These are phyloP conservation scores for Tylopilus felleus DNA, from an alignment of 768 basidiomycete genomes.

Conservation along the genomic window DNA sequence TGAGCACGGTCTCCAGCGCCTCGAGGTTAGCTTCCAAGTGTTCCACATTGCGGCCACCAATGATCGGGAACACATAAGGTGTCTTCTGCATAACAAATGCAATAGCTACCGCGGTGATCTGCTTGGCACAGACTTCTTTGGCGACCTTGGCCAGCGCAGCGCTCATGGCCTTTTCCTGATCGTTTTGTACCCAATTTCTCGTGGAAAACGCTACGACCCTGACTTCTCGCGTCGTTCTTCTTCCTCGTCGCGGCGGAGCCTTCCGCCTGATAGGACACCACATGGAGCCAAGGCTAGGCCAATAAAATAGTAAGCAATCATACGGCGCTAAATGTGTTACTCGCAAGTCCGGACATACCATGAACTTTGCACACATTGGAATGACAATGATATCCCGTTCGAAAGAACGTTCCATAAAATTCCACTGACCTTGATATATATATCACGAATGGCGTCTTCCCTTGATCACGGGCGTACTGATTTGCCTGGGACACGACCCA, in stretches of 20 bases:
- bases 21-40: slow-evolving; percentile 42
- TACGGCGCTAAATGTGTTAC: neutral
- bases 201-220: neutral
- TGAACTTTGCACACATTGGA: slow-evolving; percentile 30
- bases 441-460: slow-evolving; percentile 42
- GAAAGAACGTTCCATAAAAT: slow-evolving; percentile 35
- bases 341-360: slow-evolving; percentile 3
- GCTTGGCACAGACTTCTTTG: slow-evolving; percentile 35
- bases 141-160: slow-evolving; percentile 39
- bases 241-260: slow-evolving; percentile 31
- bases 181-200: slow-evolving; percentile 37
- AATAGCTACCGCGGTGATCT: slow-evolving; percentile 38
- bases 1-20: slow-evolving; percentile 39
- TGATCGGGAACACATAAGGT: slow-evolving; percentile 41
- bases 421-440: slow-evolving; percentile 43
- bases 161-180: slow-evolving; percentile 34
- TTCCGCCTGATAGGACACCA: slow-evolving; percentile 35
- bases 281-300: slow-evolving; percentile 37
- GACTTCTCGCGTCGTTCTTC: slow-evolving; percentile 26
- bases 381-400: slow-evolving; percentile 48
- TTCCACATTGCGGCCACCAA: slow-evolving; percentile 44
- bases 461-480: slow-evolving; percentile 40
- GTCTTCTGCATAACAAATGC: slow-evolving; percentile 46
- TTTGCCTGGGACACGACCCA: slow-evolving; percentile 42
- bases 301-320: neutral